Percentiles rank a stretch among this genome's conserved stretches.
phyloP scores from a whole-genome alignment of 495 filamentous ascomycete species.

The Hypoxylon trugodes region DNA sequence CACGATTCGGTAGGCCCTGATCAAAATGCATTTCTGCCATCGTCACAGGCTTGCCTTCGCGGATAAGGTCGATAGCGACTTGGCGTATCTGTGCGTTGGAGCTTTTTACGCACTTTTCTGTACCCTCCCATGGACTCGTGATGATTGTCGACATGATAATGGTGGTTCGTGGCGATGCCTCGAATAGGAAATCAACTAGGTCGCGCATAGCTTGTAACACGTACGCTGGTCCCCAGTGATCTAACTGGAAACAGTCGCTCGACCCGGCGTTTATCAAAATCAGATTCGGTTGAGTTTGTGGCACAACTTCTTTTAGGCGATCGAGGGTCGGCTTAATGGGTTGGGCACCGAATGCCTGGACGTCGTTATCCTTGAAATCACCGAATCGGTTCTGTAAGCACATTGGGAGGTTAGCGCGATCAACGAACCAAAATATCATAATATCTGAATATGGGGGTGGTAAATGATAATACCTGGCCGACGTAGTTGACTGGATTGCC shows the following conservation, averaged over 20 bases:
- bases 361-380: constrained; percentile 45
- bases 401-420: constrained; percentile 23
- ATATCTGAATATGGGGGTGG: not conserved
- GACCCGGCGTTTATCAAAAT: constrained; percentile 46
- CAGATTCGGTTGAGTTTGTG: constrained; percentile 42
- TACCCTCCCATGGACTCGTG: constrained; percentile 42
- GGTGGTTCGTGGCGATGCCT: constrained; percentile 41
- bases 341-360: constrained; percentile 41
- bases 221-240: constrained; percentile 41
- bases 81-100: constrained; percentile 46
- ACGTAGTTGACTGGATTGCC: constrained; percentile 47
- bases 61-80: constrained; percentile 49
- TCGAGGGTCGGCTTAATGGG: constrained; percentile 42
- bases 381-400: constrained; percentile 41
- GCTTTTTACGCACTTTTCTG: constrained; percentile 44
- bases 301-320: constrained; percentile 35
- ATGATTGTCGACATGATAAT: constrained; percentile 42
- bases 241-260: constrained; percentile 42
- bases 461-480: constrained; percentile 38
- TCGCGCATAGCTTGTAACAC: constrained; percentile 40
- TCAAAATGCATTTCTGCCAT: constrained; percentile 41
- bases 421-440: constrained; percentile 9
- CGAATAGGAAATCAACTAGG: constrained; percentile 41
- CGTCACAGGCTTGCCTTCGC: constrained; percentile 43
- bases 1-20: constrained; percentile 41